These are phyloP conservation scores for Ceratonia siliqua DNA, from an alignment of 306 rosid species.

Conservation along the genomic window DNA sequence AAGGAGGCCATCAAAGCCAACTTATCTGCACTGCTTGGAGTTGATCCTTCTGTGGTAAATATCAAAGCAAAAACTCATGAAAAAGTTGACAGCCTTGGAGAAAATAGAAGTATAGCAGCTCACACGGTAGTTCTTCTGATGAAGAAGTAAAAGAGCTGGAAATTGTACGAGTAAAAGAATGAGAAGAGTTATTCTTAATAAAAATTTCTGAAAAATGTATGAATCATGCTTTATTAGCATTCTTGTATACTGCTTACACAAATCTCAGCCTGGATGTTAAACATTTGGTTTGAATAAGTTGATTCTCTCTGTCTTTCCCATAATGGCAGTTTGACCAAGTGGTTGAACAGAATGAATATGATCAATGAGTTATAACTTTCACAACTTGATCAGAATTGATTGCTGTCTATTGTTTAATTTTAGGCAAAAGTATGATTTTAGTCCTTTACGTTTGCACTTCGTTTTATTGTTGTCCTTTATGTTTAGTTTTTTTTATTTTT, in stretches of 20 bases:
- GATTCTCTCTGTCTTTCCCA: not conserved
- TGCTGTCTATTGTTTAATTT: not conserved
- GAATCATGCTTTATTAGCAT: conserved; percentile 21
- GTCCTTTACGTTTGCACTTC: too few species aligned
- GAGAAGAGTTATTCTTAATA: conserved; percentile 2
- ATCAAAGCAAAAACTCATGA: conserved; percentile 97
- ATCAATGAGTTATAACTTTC: not conserved
- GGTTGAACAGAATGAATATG: not conserved
- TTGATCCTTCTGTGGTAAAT: conserved; percentile 81
- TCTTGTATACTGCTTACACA: conserved; percentile 10
- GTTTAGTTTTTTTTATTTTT: too few species aligned
- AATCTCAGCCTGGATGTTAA: not conserved
- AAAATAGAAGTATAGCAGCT: conserved; percentile 94
- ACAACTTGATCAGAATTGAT: not conserved
- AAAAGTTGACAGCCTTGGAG: conserved; percentile 96
- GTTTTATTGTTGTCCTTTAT: too few species aligned
- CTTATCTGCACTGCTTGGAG: conserved; percentile 87
- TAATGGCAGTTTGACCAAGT: not conserved
- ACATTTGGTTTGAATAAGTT: conserved; percentile 10
- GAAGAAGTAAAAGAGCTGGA: conserved; percentile 56
- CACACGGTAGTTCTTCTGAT: conserved; percentile 95
- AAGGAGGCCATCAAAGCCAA: conserved; percentile 86
- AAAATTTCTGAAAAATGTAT: conserved; percentile 1
- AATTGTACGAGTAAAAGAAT: conserved; percentile 2
- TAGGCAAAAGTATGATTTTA: too few species aligned